Evolutionary conservation across 2,329 filamentous ascomycete species (phyloP), one percentile per base, ranked within the genome.

Genomic region (Hymenoscyphus albidus): DNA sequence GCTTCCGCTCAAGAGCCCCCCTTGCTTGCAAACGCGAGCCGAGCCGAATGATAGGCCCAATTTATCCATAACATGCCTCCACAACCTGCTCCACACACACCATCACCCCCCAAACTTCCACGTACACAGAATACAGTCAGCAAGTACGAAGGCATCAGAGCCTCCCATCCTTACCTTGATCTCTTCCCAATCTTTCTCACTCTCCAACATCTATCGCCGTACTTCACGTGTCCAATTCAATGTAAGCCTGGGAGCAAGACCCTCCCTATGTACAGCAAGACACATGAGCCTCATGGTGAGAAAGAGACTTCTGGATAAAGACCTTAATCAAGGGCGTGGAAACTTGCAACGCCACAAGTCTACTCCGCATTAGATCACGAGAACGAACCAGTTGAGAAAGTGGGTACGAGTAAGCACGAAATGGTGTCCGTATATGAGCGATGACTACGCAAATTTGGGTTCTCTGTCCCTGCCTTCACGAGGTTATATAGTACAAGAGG

Each of bases 381-480:
- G 48, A 54, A 54, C 48, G 22, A n/a, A n/a, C n/a, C n/a, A n/a
- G n/a, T n/a, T n/a, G n/a, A n/a, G n/a, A n/a, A n/a, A n/a, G 48
- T 54, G 48, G 48, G 13, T 54, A 54, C 48, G 48, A 54, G 48
- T 54, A 54, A 54, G 48, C 48, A 54, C 48, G 22, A 54, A 27
- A 5, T 54, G 18, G 22, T 2, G 10, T 27, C 18, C 18, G 13
- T 13, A 13, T 27, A 54, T 51, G 22, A 54, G 48, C 18, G 22
- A 27, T 54, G 48, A 54, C 48, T 27, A 54, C 13, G 10, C 22
- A 12, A 12, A 27, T 18, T 27, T 54, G 48, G 18, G 10, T 5
- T 18, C 3, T 12, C 18, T 13, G 5, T 27, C 5, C 9, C 18
- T 10, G 7, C 44, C 12, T 10, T 27, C 0, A 13, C 3, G 44